Evolutionary conservation across 306 rosid genomes (phyloP).

Genomic region (Castanea crenata): DNA sequence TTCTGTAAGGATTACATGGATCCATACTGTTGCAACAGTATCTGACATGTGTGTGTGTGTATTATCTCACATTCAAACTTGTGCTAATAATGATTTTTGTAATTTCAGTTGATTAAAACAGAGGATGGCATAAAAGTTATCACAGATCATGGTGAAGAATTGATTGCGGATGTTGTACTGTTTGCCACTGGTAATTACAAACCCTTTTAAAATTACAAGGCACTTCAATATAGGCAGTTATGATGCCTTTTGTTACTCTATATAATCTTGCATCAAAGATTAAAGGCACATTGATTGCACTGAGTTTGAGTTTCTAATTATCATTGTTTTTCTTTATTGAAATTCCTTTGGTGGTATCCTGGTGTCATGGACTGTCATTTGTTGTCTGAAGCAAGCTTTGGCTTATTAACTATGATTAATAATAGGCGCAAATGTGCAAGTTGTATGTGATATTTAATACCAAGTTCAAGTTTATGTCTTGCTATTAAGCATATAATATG

Average conservation of each 20-base stretch:
- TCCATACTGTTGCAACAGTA: not conserved
- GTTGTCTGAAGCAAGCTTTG: not conserved
- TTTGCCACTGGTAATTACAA: conserved; percentile 85
- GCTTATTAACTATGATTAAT: not conserved
- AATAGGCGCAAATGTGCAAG: not conserved
- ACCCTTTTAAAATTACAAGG: not conserved
- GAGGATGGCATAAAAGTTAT: conserved; percentile 78
- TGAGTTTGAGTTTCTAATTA: not conserved
- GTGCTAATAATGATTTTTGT: conserved; percentile 2
- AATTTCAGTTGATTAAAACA: conserved; percentile 65
- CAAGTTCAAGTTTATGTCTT: not conserved
- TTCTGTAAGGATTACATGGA: conserved; percentile 12
- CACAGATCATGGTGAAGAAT: conserved; percentile 94
- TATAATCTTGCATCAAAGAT: not conserved
- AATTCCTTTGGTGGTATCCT: not conserved
- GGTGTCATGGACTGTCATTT: not conserved
- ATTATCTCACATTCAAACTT: conserved; percentile 15
- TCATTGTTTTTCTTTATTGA: not conserved
- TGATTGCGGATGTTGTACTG: conserved; percentile 80
- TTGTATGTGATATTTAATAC: not conserved
- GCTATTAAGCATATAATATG: not conserved
- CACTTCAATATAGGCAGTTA: not conserved
- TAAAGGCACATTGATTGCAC: not conserved
- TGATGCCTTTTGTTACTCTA: not conserved
- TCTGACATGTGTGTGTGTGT: not conserved